A percentile compares a stretch with the other conserved stretches of the same genome.
Evolutionary conservation across 768 basidiomycete genomes (phyloP).

Genomic region (Hygrophorus pudorinus): DNA sequence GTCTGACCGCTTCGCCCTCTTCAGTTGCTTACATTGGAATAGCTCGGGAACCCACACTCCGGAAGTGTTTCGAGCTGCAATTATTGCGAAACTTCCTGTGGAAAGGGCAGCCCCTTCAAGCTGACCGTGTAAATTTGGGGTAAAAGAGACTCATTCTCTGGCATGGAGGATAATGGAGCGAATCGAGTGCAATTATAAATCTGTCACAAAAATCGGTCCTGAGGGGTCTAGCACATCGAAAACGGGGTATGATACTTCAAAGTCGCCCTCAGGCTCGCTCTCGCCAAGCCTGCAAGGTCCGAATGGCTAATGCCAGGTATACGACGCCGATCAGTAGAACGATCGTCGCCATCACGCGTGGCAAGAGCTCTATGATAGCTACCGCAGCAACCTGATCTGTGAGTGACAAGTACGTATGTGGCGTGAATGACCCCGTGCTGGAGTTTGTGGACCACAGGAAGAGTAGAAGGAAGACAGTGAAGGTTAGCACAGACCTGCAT

Average conservation of each 20-base stretch:
- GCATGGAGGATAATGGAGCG: too few relatives aligned
- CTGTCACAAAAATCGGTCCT: too few relatives aligned
- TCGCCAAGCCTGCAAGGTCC: neutral
- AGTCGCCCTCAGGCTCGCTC: neutral
- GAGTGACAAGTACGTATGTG: neutral
- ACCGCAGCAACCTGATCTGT: too few relatives aligned
- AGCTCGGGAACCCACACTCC: too few relatives aligned
- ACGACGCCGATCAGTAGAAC: neutral
- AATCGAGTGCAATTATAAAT: too few relatives aligned
- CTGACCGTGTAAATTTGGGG: too few relatives aligned
- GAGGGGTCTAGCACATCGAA: too few relatives aligned
- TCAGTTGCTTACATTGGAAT: conserved; percentile 3
- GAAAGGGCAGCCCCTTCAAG: too few relatives aligned
- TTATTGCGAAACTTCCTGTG: too few relatives aligned
- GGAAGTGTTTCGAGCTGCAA: too few relatives aligned
- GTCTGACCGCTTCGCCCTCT: neutral
- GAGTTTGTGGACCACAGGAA: neutral
- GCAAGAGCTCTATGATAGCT: neutral
- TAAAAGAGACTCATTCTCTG: too few relatives aligned
- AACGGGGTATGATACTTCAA: too few relatives aligned
- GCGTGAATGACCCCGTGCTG: neutral
- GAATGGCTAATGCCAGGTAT: neutral
- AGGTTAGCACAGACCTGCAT: neutral
- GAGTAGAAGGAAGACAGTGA: neutral
- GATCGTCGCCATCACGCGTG: neutral